A percentile compares a stretch with the other conserved stretches of the same genome.
phyloP scores from a whole-genome alignment of 495 filamentous ascomycete species.

The Penicillium fimorum region DNA sequence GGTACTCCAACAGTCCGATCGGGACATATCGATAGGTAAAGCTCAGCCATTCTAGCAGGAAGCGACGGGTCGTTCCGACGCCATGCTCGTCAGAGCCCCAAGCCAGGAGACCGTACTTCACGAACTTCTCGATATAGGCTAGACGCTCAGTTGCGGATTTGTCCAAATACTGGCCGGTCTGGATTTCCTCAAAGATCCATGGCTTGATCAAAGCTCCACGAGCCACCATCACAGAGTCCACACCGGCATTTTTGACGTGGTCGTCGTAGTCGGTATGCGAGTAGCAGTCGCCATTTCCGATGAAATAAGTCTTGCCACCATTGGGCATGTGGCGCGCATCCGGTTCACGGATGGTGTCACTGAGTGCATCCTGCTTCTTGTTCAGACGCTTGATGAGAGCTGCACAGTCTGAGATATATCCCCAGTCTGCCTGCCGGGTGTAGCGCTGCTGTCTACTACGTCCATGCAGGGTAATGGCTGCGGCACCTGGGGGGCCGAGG shows the following conservation, averaged over 20 bases:
- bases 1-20: constrained; percentile 78
- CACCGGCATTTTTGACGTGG: constrained; percentile 70
- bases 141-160: constrained; percentile 87
- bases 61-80: constrained; percentile 81
- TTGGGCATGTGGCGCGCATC: constrained; percentile 65
- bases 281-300: constrained; percentile 95
- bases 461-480: constrained; percentile 91
- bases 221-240: constrained; percentile 88
- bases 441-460: constrained; percentile 93
- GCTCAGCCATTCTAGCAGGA: constrained; percentile 92
- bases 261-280: constrained; percentile 84
- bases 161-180: constrained; percentile 87
- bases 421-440: constrained; percentile 84
- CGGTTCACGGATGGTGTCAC: constrained; percentile 74
- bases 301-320: constrained; percentile 72
- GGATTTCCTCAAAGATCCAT: constrained; percentile 97
- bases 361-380: constrained; percentile 54
- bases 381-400: constrained; percentile 78
- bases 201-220: constrained; percentile 93
- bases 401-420: constrained; percentile 86
- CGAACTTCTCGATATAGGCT: constrained; percentile 82
- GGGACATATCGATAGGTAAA: constrained; percentile 91
- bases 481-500: constrained; percentile 73
- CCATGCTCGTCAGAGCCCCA: constrained; percentile 97
- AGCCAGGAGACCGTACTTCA: constrained; percentile 80